Evolutionary conservation across 495 filamentous ascomycete genomes (phyloP).

Genomic region (Aspergillus leporis): DNA sequence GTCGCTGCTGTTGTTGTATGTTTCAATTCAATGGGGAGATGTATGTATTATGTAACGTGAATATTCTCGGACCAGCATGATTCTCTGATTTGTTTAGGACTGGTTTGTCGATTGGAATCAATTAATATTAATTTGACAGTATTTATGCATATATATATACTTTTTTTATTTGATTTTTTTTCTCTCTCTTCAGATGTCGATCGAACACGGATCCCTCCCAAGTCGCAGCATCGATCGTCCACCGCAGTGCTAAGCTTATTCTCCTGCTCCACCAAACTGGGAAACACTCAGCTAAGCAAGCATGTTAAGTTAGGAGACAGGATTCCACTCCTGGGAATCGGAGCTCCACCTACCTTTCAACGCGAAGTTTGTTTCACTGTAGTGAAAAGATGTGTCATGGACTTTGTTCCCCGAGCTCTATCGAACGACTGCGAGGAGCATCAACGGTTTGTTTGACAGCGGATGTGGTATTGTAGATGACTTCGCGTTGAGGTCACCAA

Average conservation of each 20-base stretch:
- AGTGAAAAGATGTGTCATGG: too few species aligned
- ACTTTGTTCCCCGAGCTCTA: too few species aligned
- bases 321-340: slow-evolving; percentile 11
- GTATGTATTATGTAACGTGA: not conserved
- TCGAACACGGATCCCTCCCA: slow-evolving; percentile 10
- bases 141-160: too few species aligned
- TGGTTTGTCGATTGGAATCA: too few species aligned
- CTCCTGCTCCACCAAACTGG: slow-evolving; percentile 21
- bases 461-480: too few species aligned
- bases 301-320: slow-evolving; percentile 7
- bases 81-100: too few species aligned
- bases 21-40: not conserved
- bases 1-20: not conserved
- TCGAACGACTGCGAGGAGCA: too few species aligned
- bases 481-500: too few species aligned
- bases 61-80: too few species aligned
- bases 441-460: too few species aligned
- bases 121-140: too few species aligned
- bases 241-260: slow-evolving; percentile 22
- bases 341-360: slow-evolving; percentile 19
- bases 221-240: slow-evolving; percentile 16
- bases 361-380: too few species aligned
- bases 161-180: not conserved
- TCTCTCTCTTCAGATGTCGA: slow-evolving; percentile 1
- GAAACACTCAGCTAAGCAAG: slow-evolving; percentile 13